Percentiles rank a stretch among this genome's conserved stretches.
These are phyloP conservation scores for Grosmannia penicillata DNA, from an alignment of 2,329 filamentous ascomycete species.

Conservation along the genomic window DNA sequence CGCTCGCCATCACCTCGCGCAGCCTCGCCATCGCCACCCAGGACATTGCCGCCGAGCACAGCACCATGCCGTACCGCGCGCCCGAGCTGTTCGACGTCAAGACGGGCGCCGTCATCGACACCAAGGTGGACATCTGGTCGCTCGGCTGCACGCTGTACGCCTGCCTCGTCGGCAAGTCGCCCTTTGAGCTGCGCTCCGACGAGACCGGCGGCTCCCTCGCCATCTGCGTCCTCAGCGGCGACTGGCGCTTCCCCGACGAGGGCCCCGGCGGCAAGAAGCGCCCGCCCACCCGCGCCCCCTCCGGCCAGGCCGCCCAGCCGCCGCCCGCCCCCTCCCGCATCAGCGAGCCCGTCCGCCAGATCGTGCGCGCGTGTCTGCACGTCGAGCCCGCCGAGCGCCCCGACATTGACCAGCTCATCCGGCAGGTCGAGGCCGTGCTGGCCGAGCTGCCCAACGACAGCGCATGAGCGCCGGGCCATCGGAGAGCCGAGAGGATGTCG, in stretches of 20 bases:
- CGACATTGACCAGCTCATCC: slow-evolving; percentile 71
- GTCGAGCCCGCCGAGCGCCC: slow-evolving; percentile 82
- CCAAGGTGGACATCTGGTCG: slow-evolving; percentile 96
- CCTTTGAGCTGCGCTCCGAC: slow-evolving; percentile 89
- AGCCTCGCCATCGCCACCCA: slow-evolving; percentile 85
- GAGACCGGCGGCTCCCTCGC: slow-evolving; percentile 90
- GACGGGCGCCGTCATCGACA: slow-evolving; percentile 80
- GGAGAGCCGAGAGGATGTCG: neutral
- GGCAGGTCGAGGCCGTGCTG: slow-evolving; percentile 61
- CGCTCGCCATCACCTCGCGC: slow-evolving; percentile 77
- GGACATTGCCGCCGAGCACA: slow-evolving; percentile 89
- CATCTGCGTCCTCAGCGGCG: slow-evolving; percentile 81
- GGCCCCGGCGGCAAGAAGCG: slow-evolving; percentile 36
- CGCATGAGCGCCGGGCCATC: slow-evolving; percentile 19
- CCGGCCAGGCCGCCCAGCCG: slow-evolving; percentile 16
- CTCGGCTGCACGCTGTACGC: slow-evolving; percentile 96
- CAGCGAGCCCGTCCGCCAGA: slow-evolving; percentile 68
- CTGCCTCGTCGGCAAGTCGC: slow-evolving; percentile 89
- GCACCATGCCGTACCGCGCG: slow-evolving; percentile 95
- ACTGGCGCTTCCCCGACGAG: slow-evolving; percentile 94
- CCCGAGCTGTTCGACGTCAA: slow-evolving; percentile 97
- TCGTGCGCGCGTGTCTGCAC: slow-evolving; percentile 72
- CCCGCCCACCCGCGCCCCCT: slow-evolving; percentile 10
- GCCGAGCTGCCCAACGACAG: slow-evolving; percentile 44
- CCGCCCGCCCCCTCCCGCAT: slow-evolving; percentile 38